phyloP scores from a whole-genome alignment of 1,139 yeast genomes.

The Scheffersomyces cryptocercus region DNA sequence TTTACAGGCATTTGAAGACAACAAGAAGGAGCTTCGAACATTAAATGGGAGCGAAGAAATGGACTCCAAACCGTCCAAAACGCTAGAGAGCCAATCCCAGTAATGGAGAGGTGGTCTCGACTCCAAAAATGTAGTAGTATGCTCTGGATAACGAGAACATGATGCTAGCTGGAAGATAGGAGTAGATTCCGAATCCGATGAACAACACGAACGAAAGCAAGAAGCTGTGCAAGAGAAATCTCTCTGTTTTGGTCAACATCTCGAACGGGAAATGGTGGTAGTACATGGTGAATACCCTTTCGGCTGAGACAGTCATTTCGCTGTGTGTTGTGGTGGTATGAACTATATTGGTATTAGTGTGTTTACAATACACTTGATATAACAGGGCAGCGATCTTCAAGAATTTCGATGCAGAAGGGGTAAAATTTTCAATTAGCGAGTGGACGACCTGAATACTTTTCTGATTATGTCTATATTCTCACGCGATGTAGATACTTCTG shows the following conservation, averaged over 20 bases:
- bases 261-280: conserved; percentile 40
- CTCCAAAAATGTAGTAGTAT: conserved; percentile 39
- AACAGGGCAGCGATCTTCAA: no score
- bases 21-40: no score
- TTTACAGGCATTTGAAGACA: no score
- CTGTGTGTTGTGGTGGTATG: background rate
- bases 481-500: no score
- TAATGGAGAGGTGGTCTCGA: conserved; percentile 8
- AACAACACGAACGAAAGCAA: conserved; percentile 32
- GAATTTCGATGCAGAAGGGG: no score
- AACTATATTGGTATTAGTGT: background rate
- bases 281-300: conserved; percentile 28
- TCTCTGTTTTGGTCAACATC: conserved; percentile 41
- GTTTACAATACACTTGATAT: no score
- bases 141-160: conserved; percentile 32
- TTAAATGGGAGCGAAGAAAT: no score
- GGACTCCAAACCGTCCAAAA: no score
- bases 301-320: conserved; percentile 11
- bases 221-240: conserved; percentile 30
- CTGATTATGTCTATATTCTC: no score
- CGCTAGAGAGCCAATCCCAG: no score
- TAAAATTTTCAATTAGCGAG: no score
- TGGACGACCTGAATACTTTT: no score
- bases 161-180: conserved; percentile 34
- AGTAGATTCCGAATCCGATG: conserved; percentile 39